Percentiles rank a stretch among this genome's conserved stretches.
These are phyloP conservation scores for Cyclotella atomus DNA, from an alignment of 108 stramenopile genomes.

Conservation along the genomic window DNA sequence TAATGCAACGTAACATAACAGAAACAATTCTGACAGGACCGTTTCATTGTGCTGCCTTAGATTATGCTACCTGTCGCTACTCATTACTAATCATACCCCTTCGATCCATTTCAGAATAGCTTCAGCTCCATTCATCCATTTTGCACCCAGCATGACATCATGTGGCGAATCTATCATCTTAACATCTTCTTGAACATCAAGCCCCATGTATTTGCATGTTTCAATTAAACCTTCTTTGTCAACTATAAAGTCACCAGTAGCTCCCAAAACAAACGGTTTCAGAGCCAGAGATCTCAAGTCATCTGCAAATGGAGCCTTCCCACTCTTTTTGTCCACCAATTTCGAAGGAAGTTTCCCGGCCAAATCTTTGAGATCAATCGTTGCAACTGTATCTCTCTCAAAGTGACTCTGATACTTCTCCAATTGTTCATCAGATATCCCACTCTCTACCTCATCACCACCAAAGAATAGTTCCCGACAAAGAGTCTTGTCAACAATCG, in stretches of 20 bases:
- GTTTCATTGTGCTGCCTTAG: too few species aligned
- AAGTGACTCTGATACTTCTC: slow-evolving; percentile 52
- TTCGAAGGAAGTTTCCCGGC: slow-evolving; percentile 41
- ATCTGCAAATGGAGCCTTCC: slow-evolving; percentile 44
- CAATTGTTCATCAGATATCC: slow-evolving; percentile 62
- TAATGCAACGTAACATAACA: slow-evolving; percentile 9
- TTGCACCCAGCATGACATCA: slow-evolving; percentile 62
- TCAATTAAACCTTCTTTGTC: slow-evolving; percentile 56
- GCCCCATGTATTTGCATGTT: slow-evolving; percentile 48
- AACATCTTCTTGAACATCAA: slow-evolving; percentile 17
- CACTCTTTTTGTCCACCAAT: slow-evolving; percentile 23
- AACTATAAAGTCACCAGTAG: slow-evolving; percentile 56
- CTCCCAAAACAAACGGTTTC: slow-evolving; percentile 52
- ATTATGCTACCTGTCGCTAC: neutral
- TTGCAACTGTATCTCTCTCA: slow-evolving; percentile 44
- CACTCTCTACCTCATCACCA: slow-evolving; percentile 42
- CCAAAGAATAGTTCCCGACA: slow-evolving; percentile 57
- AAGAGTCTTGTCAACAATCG: slow-evolving; percentile 27
- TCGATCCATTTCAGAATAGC: slow-evolving; percentile 41
- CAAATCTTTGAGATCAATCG: slow-evolving; percentile 54
- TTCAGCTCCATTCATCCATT: slow-evolving; percentile 52
- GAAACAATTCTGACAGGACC: neutral
- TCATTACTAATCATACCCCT: neutral
- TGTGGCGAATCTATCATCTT: slow-evolving; percentile 52
- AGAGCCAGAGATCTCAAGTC: slow-evolving; percentile 33